Evolutionary conservation across 2,329 filamentous ascomycete species (phyloP), one percentile per base, ranked within the genome.

Genomic region (Aspergillus eucalypticola): DNA sequence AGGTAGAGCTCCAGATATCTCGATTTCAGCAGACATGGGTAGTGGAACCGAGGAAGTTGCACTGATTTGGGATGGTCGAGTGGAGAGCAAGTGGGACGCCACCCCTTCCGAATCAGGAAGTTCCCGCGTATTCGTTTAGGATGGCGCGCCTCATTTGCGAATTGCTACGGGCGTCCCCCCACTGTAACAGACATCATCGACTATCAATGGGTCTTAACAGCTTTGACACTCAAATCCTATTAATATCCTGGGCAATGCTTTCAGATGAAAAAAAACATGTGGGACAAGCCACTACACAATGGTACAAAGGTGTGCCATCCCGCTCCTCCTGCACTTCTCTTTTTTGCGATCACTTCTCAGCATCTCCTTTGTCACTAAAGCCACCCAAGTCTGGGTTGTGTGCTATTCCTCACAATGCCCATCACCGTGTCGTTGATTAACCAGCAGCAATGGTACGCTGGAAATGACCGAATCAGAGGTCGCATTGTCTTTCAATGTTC

Each of bases 391-490:
- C 25, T 27, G 25, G 15, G 10, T 29, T 38, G 41, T 13, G n/a
- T 13, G 8, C 8, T 0, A 25, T 42, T 13, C 23, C n/a, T 19
- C 21, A n/a, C 17, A 25, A 63, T 65, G 63, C 61, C 61, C 15
- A 49, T 64, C 46, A 56, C 27, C 8, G 56, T 64, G 17, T 46
- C 56, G n/a, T 15, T 64, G 3, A 49, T 57, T 5, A 57, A 63
- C 8, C 55, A 49, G 11, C 32, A 49, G 21, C 54, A 48, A 25
- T 44, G 42, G 7, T 64, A 64, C 39, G 53, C 54, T 10, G 62
- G 56, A 23, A 48, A 50, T 15, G 62, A 63, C 41, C 32, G 32
- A 1, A 58, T 64, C n/a, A 42, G 32, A 2, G 62, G 62, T 3
- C 55, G 42, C 5, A 35, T 64, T 0, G 15, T 54, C n/a, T 62